Conservation (phyloP, 108 stramenopile genomes). For the Nitzschia palea region DNA sequence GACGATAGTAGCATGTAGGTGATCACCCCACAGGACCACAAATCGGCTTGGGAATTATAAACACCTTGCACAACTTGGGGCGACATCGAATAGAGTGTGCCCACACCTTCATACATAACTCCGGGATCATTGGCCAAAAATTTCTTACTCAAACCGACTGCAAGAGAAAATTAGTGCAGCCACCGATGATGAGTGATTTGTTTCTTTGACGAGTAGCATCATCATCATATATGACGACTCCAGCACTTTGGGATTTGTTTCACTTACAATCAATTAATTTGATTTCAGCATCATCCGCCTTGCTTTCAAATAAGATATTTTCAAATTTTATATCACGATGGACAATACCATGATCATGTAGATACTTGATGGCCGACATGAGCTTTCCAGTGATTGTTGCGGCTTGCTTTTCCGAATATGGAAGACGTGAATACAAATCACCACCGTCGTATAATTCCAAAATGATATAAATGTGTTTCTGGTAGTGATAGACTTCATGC, state of each 20-base stretch:
- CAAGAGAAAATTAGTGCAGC: no score
- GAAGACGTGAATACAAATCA: slow-evolving; percentile 61
- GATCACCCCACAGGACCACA: slow-evolving; percentile 75
- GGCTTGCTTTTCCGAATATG: slow-evolving; percentile 72
- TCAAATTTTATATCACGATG: slow-evolving; percentile 73
- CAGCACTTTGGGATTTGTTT: neutral
- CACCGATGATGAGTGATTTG: no score
- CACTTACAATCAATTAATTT: slow-evolving; percentile 54
- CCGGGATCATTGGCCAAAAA: slow-evolving; percentile 29
- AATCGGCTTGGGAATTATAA: slow-evolving; percentile 79
- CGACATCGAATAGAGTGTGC: slow-evolving; percentile 79
- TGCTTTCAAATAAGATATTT: slow-evolving; percentile 65
- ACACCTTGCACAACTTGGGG: slow-evolving; percentile 78
- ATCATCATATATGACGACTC: no score
- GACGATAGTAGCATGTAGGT: slow-evolving; percentile 59
- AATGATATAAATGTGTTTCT: slow-evolving; percentile 74
- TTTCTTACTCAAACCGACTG: slow-evolving; percentile 71
- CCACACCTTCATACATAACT: slow-evolving; percentile 63
- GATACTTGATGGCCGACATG: slow-evolving; percentile 74
- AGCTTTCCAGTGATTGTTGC: slow-evolving; percentile 60
- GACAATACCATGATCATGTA: slow-evolving; percentile 90
- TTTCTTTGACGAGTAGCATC: no score
- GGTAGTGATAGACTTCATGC: slow-evolving; percentile 79
- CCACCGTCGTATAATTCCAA: slow-evolving; percentile 78
- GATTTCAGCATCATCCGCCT: slow-evolving; percentile 54